Evolutionary conservation across 2,329 filamentous ascomycete species (phyloP).

Genomic region (Cercospora nicotianae): DNA sequence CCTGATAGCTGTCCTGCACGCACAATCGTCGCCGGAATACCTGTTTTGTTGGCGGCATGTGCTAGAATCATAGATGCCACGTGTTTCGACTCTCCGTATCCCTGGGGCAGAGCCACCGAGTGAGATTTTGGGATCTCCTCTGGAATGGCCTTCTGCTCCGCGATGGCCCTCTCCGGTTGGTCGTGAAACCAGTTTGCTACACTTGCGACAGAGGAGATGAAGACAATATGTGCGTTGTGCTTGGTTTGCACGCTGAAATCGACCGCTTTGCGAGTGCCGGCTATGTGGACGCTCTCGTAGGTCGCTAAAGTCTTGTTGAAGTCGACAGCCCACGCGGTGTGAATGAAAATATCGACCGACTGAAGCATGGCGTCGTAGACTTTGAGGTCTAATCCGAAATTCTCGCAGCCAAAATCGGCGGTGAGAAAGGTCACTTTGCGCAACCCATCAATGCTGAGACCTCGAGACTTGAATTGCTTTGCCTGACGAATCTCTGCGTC

Average conservation of each 20-base stretch:
- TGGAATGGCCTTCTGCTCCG: background rate
- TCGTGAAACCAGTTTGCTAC: conserved; percentile 33
- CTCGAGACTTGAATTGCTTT: conserved; percentile 28
- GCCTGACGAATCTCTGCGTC: conserved; percentile 30
- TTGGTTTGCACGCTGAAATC: conserved; percentile 32
- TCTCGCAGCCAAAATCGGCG: conserved; percentile 29
- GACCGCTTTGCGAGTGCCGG: conserved; percentile 34
- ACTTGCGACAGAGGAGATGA: conserved; percentile 43
- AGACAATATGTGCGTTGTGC: conserved; percentile 37
- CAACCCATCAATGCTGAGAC: conserved; percentile 27
- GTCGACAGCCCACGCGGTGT: conserved; percentile 43
- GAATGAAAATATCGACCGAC: conserved; percentile 36
- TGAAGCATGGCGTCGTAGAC: conserved; percentile 28
- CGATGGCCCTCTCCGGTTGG: conserved; percentile 1
- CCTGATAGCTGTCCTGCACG: conserved; percentile 34
- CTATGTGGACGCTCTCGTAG: conserved; percentile 36
- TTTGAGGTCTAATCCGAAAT: conserved; percentile 26
- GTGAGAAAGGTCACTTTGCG: conserved; percentile 31
- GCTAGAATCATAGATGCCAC: conserved; percentile 38
- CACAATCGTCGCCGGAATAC: conserved; percentile 29
- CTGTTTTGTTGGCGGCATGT: conserved; percentile 33
- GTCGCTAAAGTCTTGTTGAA: conserved; percentile 40
- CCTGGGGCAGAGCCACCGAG: conserved; percentile 34
- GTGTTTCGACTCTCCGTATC: conserved; percentile 45
- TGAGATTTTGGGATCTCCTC: conserved; percentile 20